Conservation (phyloP, 2,329 filamentous ascomycete species). For the Tolypocladium inflatum region DNA sequence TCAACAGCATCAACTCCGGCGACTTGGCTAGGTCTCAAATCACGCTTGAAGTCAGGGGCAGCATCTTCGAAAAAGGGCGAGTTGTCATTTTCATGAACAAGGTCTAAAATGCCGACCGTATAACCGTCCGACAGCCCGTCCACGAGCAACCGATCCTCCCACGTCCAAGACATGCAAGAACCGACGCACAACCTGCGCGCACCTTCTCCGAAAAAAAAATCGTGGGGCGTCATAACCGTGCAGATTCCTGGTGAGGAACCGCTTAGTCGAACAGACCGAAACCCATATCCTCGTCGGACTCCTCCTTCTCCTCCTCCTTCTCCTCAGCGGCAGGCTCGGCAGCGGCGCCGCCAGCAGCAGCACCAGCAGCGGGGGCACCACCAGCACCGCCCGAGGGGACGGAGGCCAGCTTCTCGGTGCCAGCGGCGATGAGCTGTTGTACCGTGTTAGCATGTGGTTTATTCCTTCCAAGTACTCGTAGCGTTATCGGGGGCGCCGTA, state of each 20-base stretch:
- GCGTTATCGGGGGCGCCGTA: constrained; percentile 32
- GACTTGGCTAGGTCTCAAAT: not conserved
- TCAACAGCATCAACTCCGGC: not conserved
- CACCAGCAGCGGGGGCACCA: constrained; percentile 58
- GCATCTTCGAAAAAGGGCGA: constrained; percentile 13
- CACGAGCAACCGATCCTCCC: constrained; percentile 20
- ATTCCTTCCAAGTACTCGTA: not conserved
- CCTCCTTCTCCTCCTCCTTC: constrained; percentile 76
- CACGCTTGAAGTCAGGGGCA: not conserved
- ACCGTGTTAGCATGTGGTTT: constrained; percentile 9
- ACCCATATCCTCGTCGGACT: constrained; percentile 69
- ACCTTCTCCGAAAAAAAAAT: constrained; percentile 24
- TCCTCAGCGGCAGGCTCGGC: constrained; percentile 54
- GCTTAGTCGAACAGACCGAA: constrained; percentile 70
- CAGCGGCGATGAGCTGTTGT: constrained; percentile 76
- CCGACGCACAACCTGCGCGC: constrained; percentile 19
- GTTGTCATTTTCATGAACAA: constrained; percentile 20
- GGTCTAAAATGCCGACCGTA: constrained; percentile 16
- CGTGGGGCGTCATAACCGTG: constrained; percentile 20
- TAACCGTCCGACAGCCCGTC: constrained; percentile 17
- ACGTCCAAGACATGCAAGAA: constrained; percentile 20
- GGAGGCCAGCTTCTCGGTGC: constrained; percentile 89
- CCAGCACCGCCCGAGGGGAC: constrained; percentile 86
- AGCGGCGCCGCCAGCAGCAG: constrained; percentile 56
- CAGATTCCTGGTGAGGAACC: constrained; percentile 15